A percentile compares a stretch with the other conserved stretches of the same genome.
phyloP scores from a whole-genome alignment of 179 eudicot species.

The Gypsophila paniculata region DNA sequence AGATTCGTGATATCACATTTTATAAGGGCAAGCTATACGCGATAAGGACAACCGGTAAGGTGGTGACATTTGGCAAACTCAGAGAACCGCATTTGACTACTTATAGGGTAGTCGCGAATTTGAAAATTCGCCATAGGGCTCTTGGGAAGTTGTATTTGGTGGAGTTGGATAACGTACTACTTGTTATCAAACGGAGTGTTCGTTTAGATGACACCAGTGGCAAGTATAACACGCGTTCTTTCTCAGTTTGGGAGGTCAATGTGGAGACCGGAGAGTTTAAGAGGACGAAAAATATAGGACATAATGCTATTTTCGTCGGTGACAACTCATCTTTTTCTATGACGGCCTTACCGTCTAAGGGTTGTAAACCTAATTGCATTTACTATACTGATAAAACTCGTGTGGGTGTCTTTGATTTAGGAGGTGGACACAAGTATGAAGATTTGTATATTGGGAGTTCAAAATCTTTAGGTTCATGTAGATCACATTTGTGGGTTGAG shows the following conservation, averaged over 20 bases:
- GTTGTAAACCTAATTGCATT: slow-evolving; percentile 15
- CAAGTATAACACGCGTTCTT: neutral
- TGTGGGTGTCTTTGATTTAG: too few species aligned
- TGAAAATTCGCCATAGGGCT: neutral
- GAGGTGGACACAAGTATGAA: too few species aligned
- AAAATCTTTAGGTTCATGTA: neutral
- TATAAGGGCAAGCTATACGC: neutral
- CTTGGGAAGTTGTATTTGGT: neutral
- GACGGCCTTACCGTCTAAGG: neutral
- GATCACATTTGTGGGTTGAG: neutral
- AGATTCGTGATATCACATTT: neutral
- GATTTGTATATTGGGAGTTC: too few species aligned
- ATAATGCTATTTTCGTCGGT: slow-evolving; percentile 16
- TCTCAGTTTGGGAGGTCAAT: slow-evolving; percentile 12
- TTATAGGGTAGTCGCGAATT: neutral
- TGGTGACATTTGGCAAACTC: neutral
- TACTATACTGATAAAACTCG: slow-evolving; percentile 6
- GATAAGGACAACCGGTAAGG: neutral
- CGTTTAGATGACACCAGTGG: neutral
- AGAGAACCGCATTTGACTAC: too few species aligned
- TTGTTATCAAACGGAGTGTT: neutral
- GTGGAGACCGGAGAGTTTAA: neutral
- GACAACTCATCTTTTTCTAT: slow-evolving; percentile 9
- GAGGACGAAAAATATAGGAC: neutral
- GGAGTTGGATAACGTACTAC: neutral